Evolutionary conservation across 2,329 filamentous ascomycete species (phyloP), one percentile per base, ranked within the genome.

Genomic region (Hypomyces perniciosus): DNA sequence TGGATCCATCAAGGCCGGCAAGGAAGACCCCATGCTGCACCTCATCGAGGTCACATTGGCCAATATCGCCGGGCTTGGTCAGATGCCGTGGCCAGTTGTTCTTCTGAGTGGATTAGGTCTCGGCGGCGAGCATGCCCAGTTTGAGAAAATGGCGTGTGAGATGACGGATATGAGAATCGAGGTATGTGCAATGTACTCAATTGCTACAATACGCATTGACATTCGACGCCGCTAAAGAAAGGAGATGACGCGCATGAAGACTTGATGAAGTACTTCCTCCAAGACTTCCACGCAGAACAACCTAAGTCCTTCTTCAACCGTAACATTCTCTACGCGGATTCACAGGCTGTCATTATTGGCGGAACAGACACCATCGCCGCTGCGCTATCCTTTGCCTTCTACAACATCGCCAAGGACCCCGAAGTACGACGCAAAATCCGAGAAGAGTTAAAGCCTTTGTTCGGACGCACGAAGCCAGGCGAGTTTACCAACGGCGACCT

Each of bases 261-360:
- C 9, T 62, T 63, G 10, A 29, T 63, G 40, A 55, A 57, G n/a
- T 58, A 59, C 42, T 58, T 63, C 9, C 44, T 63, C 1, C 47
- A 55, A 3, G 61, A 63, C 43, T 40, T 54, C n/a, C 48, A 46
- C 5, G 47, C 59, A 5, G 54, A 61, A 29, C 56, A 58, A n/a
- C 60, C 60, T 0, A 55, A 51, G 35, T 49, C 57, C 0, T 57
- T 61, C n/a, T 45, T 49, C 31, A 57, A 57, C 27, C 33, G 53
- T n/a, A 53, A 60, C 10, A 46, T 57, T 7, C 7, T 63, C 10
- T 61, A 59, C 30, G 20, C 54, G 2, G 61, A 63, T 9, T 48
- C 57, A 0, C 45, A 53, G 7, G 53, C 58, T n/a, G 51, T 63
- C 4, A 48, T 63, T 6, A 44, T 61, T 13, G 61, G 49, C 0